phyloP scores from a whole-genome alignment of 805 yeast species.

The Saturnispora ahearnii region DNA sequence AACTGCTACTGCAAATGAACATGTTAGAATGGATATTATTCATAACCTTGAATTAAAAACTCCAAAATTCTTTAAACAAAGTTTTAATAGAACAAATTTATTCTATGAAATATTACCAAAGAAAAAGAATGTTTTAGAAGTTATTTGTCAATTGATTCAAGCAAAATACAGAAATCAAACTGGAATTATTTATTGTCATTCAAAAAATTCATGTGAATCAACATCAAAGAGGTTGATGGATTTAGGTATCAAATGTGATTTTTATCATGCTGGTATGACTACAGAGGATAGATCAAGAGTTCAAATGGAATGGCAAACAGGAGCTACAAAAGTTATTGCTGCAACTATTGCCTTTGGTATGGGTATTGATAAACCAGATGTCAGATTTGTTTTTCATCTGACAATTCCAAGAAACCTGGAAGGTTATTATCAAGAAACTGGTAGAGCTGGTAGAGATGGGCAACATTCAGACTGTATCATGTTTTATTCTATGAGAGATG shows the following conservation, averaged over 20 bases:
- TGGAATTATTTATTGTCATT: slow-evolving; percentile 91
- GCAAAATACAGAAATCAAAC: slow-evolving; percentile 46
- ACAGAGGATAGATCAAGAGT: slow-evolving; percentile 61
- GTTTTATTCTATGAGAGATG: slow-evolving; percentile 76
- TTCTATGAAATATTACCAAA: slow-evolving; percentile 71
- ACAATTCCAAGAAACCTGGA: slow-evolving; percentile 86
- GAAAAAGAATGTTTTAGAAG: slow-evolving; percentile 43
- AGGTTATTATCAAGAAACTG: slow-evolving; percentile 97
- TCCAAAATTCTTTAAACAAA: slow-evolving; percentile 70
- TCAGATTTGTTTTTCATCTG: slow-evolving; percentile 80
- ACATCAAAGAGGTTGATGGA: slow-evolving; percentile 52
- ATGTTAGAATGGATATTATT: slow-evolving; percentile 77
- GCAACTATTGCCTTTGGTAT: slow-evolving; percentile 98
- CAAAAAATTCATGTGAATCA: slow-evolving; percentile 80
- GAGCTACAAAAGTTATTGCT: slow-evolving; percentile 67
- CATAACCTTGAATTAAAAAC: slow-evolving; percentile 58
- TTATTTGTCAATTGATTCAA: slow-evolving; percentile 49
- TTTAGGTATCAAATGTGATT: slow-evolving; percentile 60
- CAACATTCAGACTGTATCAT: slow-evolving; percentile 69
- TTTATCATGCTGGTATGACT: slow-evolving; percentile 92
- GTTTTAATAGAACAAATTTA: slow-evolving; percentile 84
- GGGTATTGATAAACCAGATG: slow-evolving; percentile 98
- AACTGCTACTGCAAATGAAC: slow-evolving; percentile 94
- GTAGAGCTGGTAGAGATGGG: slow-evolving; percentile 98
- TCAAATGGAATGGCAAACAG: slow-evolving; percentile 79